A percentile compares a stretch with the other conserved stretches of the same genome.
These are phyloP conservation scores for Pueraria montana DNA, from an alignment of 306 rosid species.

Conservation along the genomic window DNA sequence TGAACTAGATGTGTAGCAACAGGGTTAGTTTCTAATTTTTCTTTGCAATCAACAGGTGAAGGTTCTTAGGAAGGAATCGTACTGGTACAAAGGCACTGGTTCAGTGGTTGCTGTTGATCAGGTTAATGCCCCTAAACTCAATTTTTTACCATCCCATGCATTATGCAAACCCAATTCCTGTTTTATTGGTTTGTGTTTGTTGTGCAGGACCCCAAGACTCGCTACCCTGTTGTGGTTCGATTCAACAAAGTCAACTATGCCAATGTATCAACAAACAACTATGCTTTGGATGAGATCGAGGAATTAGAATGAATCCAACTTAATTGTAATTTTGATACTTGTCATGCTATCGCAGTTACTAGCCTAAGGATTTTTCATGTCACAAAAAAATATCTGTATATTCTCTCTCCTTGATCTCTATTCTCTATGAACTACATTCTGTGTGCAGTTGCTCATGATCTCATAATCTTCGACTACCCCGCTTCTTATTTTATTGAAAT, in stretches of 20 bases:
- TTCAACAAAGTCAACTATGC: slow-evolving; percentile 83
- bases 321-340: slow-evolving; percentile 47
- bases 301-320: slow-evolving; percentile 67
- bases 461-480: not conserved
- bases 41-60: slow-evolving; percentile 61
- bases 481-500: slow-evolving; percentile 19
- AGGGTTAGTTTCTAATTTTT: slow-evolving; percentile 29
- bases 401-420: slow-evolving; percentile 53
- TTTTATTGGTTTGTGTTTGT: slow-evolving; percentile 20
- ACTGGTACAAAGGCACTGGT: slow-evolving; percentile 81
- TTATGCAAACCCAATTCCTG: not conserved
- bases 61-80: slow-evolving; percentile 82
- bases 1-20: not conserved
- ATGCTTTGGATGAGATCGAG: slow-evolving; percentile 80
- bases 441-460: slow-evolving; percentile 44
- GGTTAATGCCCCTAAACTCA: slow-evolving; percentile 50
- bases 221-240: slow-evolving; percentile 84
- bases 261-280: slow-evolving; percentile 83
- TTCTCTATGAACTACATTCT: slow-evolving; percentile 43
- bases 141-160: not conserved
- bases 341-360: slow-evolving; percentile 44
- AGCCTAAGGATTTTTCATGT: slow-evolving; percentile 33
- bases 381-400: slow-evolving; percentile 50
- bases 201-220: slow-evolving; percentile 70
- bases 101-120: slow-evolving; percentile 84